Evolutionary conservation across 495 filamentous ascomycete genomes (phyloP), one percentile per base, ranked within the genome.

Genomic region (Pyrenopolyporus hunteri): DNA sequence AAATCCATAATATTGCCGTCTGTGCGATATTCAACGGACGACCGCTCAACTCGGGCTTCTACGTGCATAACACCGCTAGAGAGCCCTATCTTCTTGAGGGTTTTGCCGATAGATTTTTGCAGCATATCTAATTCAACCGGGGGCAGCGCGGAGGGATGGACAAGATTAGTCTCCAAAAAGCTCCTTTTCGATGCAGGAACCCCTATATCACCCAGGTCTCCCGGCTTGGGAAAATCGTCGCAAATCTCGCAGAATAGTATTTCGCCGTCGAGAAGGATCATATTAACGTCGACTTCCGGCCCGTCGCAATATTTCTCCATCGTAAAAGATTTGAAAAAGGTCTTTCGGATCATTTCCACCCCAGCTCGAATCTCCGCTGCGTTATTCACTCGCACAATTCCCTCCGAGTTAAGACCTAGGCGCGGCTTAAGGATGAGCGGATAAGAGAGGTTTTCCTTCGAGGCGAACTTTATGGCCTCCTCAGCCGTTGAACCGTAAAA

Each of bases 221-320:
- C 81, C 0, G 69, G 43, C 35, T 73, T 78, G 10, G 82, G 82
- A 25, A 82, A 79, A 51, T 84, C 80, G 47, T 84, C 82, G 1
- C 71, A 73, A 23, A 80, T 69, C 53, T 85, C 82, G 53, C 49
- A 75, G 59, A 83, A 83, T 1, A 83, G 52, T 7, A 83, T 33
- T 31, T 84, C 74, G 20, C 80, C 80, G 45, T 82, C 73, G 1
- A 72, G 60, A 2, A 85, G 64, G 2, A 82, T 70, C 36, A 83
- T 70, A 59, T 83, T 85, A 45, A 70, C 76, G 52, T 85, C 82
- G 10, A 85, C 77, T 59, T 85, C 82, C 0, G 82, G 82, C 0
- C 82, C 72, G 23, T 63, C 60, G 44, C 70, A 69, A 26, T 67
- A 69, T 17, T 28, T 45, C 29, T 70, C 68, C 39, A 70, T 61